These are phyloP conservation scores for Coemansia sp. DNA, from an alignment of 192 early-diverging fungal species.

Conservation along the genomic window DNA sequence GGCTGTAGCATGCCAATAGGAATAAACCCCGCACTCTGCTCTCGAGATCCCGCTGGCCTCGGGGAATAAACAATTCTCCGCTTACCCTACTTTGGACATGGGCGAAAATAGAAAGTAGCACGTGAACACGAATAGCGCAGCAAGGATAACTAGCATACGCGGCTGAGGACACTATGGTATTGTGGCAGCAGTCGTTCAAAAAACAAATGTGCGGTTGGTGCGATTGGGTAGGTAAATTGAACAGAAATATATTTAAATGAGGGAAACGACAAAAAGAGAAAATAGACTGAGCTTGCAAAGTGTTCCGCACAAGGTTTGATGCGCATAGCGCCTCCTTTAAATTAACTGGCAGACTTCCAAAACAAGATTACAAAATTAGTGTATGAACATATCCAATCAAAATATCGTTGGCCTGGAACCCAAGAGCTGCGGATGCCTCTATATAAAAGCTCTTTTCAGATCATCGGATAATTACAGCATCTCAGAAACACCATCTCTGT, in stretches of 20 bases:
- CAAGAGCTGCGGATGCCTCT: too few species aligned
- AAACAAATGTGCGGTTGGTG: not conserved
- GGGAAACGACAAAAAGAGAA: not conserved
- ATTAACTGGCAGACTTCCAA: too few species aligned
- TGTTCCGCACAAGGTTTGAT: not conserved
- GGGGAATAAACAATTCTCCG: slow-evolving; percentile 11
- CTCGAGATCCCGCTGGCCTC: not conserved
- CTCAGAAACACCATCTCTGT: not conserved
- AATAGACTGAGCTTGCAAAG: not conserved
- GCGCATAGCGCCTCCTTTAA: not conserved
- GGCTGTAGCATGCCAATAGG: not conserved
- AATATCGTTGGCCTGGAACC: too few species aligned
- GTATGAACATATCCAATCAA: too few species aligned
- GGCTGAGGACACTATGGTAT: not conserved
- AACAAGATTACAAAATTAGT: too few species aligned
- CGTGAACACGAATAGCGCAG: slow-evolving; percentile 6
- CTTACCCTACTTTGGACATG: slow-evolving; percentile 14
- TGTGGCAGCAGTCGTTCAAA: not conserved
- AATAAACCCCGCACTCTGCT: slow-evolving; percentile 4
- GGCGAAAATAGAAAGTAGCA: not conserved
- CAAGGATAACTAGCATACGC: not conserved
- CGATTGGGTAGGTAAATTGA: not conserved
- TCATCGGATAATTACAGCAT: too few species aligned
- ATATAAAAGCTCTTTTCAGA: too few species aligned
- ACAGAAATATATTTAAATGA: not conserved